Percentiles rank a stretch among this genome's conserved stretches.
Evolutionary conservation across 2,329 filamentous ascomycete genomes (phyloP).

Genomic region (Blastomyces gilchristii): DNA sequence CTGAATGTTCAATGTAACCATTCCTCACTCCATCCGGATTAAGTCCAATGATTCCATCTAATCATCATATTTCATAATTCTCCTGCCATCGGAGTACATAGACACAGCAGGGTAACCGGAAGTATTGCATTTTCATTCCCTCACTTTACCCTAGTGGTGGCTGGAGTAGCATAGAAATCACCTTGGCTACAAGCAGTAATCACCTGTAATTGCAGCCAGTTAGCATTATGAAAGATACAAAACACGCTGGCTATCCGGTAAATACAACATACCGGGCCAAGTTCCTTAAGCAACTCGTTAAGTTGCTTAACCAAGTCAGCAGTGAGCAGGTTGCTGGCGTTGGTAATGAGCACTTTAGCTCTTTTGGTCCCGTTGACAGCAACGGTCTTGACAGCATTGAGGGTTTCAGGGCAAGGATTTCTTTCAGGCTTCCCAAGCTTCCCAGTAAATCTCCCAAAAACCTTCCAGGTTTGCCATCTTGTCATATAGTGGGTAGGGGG

Average conservation of each 20-base stretch:
- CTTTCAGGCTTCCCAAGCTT: not conserved
- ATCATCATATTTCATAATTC: not conserved
- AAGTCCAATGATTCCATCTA: not conserved
- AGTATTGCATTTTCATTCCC: not conserved
- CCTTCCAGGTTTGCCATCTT: not conserved
- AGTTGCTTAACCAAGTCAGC: slow-evolving; percentile 4
- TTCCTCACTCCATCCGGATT: not conserved
- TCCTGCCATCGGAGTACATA: not conserved
- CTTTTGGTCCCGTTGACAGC: slow-evolving; percentile 8
- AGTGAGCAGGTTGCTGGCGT: slow-evolving; percentile 7
- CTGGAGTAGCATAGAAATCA: slow-evolving; percentile 3
- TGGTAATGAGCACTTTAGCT: slow-evolving; percentile 7
- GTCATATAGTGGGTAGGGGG: not conserved
- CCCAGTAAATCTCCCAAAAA: slow-evolving; percentile 1
- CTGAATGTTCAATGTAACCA: not conserved
- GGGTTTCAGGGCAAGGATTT: slow-evolving; percentile 8
- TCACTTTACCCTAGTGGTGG: not conserved
- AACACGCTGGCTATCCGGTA: not conserved
- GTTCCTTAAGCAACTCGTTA: slow-evolving; percentile 4
- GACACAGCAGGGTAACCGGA: not conserved
- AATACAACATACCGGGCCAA: slow-evolving; percentile 1
- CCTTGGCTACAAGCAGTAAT: not conserved
- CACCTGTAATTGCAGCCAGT: not conserved
- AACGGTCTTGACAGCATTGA: slow-evolving; percentile 8
- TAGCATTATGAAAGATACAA: not conserved